Base-by-base conservation (phyloP, 2,329 filamentous ascomycete genomes). In the Clonostachys byssicola region DNA sequence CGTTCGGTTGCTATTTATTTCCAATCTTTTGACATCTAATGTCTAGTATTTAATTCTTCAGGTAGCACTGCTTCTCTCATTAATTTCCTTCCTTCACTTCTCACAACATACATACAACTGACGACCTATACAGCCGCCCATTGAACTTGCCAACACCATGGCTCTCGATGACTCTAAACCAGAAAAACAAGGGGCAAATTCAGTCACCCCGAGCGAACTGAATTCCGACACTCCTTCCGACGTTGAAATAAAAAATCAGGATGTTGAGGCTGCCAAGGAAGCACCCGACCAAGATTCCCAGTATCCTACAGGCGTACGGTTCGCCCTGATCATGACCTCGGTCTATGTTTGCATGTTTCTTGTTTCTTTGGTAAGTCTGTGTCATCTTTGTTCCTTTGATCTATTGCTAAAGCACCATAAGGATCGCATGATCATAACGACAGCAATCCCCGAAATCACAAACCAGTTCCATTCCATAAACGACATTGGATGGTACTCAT, bases 401-500 rank as follows among this genome's bases (percentile, higher is more conserved):
- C 12, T 14, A 33, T 43, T 43, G 34, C 23, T 30, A 30, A 30
- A 16, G 33, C 18, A 5, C 6, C 42, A 12, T 13, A 23, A 42
- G 46, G 50, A 81, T 68, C 38, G 78, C 23, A 80, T 77, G 16
- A 80, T 81, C 52, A 67, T 39, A 39, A 18, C 36, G 12, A 39
- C 17, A 10, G 49, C 75, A 14, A 70, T 76, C 17, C 74, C 75
- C 4, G 61, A 64, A 33, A 78, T 78, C 54, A 75, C 73, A 5
- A 66, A 74, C 52, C 72, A 77, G 20, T 78, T 79, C 56, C 63
- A 74, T 43, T 74, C 74, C 44, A 62, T 80, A 5, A 72, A 72
- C 6, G 79, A 83, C 51, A 76, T 83, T 46, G 78, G 77, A 44
- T 83, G 80, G 80, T 83, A 82, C 58, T 77, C 76, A 4, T 78